Evolutionary conservation across 108 stramenopile species (phyloP).

Genomic region (Ochromonas danica): DNA sequence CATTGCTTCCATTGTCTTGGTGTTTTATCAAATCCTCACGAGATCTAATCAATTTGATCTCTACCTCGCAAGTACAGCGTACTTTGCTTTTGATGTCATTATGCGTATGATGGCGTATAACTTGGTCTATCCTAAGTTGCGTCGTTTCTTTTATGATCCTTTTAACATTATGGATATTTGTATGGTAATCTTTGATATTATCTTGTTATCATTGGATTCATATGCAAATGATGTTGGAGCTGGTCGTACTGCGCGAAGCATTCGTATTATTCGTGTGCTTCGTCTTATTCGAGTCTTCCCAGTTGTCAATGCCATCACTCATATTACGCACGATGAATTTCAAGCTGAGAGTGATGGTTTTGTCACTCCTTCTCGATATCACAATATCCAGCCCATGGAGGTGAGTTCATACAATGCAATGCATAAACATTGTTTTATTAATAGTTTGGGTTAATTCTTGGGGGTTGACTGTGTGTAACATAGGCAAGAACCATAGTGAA

Average conservation of each 20-base stretch:
- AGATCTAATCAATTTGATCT: neutral
- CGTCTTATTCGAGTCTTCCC: neutral
- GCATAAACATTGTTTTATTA: too few species aligned
- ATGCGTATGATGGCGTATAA: neutral
- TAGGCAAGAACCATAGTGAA: neutral
- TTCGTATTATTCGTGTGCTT: slow-evolving; percentile 16
- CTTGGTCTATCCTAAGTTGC: neutral
- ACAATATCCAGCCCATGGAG: too few species aligned
- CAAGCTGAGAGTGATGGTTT: too few species aligned
- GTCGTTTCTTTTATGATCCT: neutral
- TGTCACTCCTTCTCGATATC: too few species aligned
- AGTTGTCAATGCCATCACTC: neutral
- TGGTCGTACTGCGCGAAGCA: neutral
- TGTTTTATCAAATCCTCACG: neutral
- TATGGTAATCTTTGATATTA: slow-evolving; percentile 38
- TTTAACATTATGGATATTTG: slow-evolving; percentile 41
- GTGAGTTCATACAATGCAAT: too few species aligned
- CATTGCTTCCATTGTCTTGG: neutral
- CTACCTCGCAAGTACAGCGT: neutral
- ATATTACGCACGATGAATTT: too few species aligned
- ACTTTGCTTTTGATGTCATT: neutral
- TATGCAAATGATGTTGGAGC: neutral
- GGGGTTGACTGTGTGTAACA: too few species aligned
- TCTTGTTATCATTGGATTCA: neutral
- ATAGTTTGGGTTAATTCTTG: too few species aligned